A percentile compares a stretch with the other conserved stretches of the same genome.
Conservation (phyloP, 805 yeast species). For the Candida piceae region DNA sequence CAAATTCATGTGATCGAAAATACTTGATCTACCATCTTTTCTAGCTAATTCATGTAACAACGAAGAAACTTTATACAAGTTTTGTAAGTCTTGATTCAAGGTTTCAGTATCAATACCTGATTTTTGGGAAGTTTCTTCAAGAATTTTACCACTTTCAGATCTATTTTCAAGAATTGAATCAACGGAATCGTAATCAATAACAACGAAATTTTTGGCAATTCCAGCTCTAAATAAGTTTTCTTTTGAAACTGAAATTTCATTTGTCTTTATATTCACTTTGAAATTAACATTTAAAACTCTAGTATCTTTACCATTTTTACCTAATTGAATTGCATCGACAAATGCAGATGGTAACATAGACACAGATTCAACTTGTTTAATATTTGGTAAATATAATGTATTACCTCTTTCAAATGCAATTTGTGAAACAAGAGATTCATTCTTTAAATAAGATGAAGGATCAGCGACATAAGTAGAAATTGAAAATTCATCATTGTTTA, state of each 20-base stretch:
- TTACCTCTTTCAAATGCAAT: conserved; percentile 57
- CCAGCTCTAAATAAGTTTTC: conserved; percentile 35
- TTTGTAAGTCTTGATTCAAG: conserved; percentile 31
- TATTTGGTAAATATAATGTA: conserved; percentile 65
- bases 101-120: conserved; percentile 2
- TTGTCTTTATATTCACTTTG: conserved; percentile 22
- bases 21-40: conserved; percentile 31
- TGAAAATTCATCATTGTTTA: conserved; percentile 28
- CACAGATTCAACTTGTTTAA: conserved; percentile 38
- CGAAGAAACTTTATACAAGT: conserved; percentile 30
- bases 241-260: conserved; percentile 11
- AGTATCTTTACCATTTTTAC: conserved; percentile 40
- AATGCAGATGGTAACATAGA: conserved; percentile 64
- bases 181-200: conserved; percentile 61
- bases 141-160: conserved; percentile 2
- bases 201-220: conserved; percentile 39
- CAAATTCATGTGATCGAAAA: conserved; percentile 17
- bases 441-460: conserved; percentile 63
- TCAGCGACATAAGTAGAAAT: conserved; percentile 80
- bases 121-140: conserved; percentile 5
- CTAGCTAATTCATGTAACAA: conserved; percentile 29
- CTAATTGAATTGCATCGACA: conserved; percentile 36
- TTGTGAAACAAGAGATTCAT: conserved; percentile 34
- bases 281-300: conserved; percentile 44
- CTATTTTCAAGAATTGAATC: conserved; percentile 40